Evolutionary conservation across 768 basidiomycete species (phyloP).

Genomic region (Lyophyllum decastes): DNA sequence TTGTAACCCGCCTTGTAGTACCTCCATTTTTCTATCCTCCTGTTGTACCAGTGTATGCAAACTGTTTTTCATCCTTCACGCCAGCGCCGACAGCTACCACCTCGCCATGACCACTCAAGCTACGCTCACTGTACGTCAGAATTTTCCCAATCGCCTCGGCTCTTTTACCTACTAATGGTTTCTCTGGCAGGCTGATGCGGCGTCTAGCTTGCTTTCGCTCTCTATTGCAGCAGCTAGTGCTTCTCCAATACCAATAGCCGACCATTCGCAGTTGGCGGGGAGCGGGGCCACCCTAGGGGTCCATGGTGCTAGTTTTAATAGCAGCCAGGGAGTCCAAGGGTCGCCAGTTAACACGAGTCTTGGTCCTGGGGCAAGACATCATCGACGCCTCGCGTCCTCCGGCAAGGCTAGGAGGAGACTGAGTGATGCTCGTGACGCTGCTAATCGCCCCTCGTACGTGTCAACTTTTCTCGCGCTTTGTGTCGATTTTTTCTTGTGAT

Average conservation of each 20-base stretch:
- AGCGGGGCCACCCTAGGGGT: slow-evolving; percentile 11
- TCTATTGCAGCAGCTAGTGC: slow-evolving; percentile 61
- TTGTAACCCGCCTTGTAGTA: slow-evolving; percentile 22
- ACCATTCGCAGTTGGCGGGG: slow-evolving; percentile 6
- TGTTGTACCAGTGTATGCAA: slow-evolving; percentile 22
- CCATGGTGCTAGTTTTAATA: slow-evolving; percentile 12
- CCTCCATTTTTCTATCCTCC: slow-evolving; percentile 6
- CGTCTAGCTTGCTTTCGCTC: slow-evolving; percentile 67
- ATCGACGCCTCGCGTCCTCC: slow-evolving; percentile 73
- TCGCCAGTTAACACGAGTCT: slow-evolving; percentile 28
- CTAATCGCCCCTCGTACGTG: slow-evolving; percentile 72
- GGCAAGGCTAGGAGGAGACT: slow-evolving; percentile 70
- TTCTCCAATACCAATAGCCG: slow-evolving; percentile 40
- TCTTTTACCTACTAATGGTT: slow-evolving; percentile 12
- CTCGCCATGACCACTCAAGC: slow-evolving; percentile 16
- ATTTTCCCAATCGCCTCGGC: slow-evolving; percentile 5
- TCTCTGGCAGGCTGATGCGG: slow-evolving; percentile 41
- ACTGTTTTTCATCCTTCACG: slow-evolving; percentile 9
- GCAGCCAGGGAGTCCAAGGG: slow-evolving; percentile 15
- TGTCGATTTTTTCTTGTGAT: slow-evolving; percentile 14
- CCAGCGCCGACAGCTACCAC: slow-evolving; percentile 12
- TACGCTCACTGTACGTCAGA: slow-evolving; percentile 22
- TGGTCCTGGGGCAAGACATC: slow-evolving; percentile 43
- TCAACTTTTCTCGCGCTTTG: slow-evolving; percentile 8
- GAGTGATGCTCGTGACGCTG: slow-evolving; percentile 81